phyloP scores from a whole-genome alignment of 2,329 filamentous ascomycete genomes.

The Exutisphaerella laricina region DNA sequence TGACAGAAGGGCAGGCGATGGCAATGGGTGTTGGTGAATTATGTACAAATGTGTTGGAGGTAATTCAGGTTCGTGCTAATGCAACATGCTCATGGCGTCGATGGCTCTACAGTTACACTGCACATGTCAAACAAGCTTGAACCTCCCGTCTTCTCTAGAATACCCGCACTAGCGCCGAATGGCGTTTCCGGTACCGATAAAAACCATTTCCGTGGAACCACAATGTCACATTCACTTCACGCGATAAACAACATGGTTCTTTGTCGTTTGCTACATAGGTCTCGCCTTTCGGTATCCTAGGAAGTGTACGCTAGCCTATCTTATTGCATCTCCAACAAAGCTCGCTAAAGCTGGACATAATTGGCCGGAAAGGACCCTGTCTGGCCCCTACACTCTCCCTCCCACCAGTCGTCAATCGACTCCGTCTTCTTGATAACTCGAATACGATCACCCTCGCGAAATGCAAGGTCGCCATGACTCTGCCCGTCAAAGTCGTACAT shows the following conservation, averaged over 20 bases:
- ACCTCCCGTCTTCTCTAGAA: too few relatives aligned
- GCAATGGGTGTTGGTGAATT: too few relatives aligned
- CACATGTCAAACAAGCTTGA: too few relatives aligned
- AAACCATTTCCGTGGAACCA: too few relatives aligned
- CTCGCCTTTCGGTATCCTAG: too few relatives aligned
- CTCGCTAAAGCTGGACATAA: slow-evolving; percentile 46
- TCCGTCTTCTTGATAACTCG: slow-evolving; percentile 71
- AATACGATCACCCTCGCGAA: slow-evolving; percentile 72
- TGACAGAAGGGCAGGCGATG: background rate
- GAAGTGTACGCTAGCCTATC: too few relatives aligned
- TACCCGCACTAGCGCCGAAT: too few relatives aligned
- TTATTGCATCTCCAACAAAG: background rate
- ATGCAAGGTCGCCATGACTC: slow-evolving; percentile 63
- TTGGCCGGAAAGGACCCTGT: slow-evolving; percentile 77
- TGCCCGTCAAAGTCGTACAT: slow-evolving; percentile 71
- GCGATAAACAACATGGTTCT: slow-evolving; percentile 1
- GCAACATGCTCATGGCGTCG: background rate
- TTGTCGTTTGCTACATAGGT: too few relatives aligned
- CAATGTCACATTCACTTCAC: too few relatives aligned
- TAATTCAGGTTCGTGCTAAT: background rate
- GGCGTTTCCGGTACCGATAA: too few relatives aligned
- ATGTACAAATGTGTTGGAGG: too few relatives aligned
- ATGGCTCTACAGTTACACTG: too few relatives aligned
- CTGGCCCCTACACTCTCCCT: slow-evolving; percentile 64
- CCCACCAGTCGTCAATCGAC: slow-evolving; percentile 83